Base-by-base conservation (phyloP, 2,329 filamentous ascomycete genomes). In the Claviceps africana region DNA sequence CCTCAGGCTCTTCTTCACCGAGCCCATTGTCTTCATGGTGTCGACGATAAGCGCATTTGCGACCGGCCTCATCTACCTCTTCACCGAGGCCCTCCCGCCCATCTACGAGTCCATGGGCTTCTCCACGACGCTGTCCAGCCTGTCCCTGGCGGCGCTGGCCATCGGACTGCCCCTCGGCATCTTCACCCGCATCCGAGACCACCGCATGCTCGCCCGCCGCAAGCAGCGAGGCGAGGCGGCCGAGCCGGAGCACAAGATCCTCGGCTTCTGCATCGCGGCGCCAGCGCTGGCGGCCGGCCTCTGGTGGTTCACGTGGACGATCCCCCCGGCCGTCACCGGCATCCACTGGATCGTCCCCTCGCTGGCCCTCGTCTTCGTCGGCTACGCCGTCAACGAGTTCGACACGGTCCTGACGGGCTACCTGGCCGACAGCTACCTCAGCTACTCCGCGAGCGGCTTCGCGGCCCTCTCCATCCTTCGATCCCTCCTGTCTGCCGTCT, bases 361-460 rank as follows among this genome's bases (percentile, higher is more conserved):
- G 10, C 28, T 50, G 28, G 37, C 48, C 10, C 48, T 50, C 17
- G 48, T 50, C 11, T 15, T 25, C 6, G 40, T 50, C 19, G 48
- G 48, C 11, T 50, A 22, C 21, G 48, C 48, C 21, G 39, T 50
- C 17, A 50, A 50, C 19, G 48, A 50, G 48, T 40, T 50, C 8
- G 48, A 42, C 40, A 43, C 37, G 19, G 28, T 44, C 13, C 28
- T 50, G 21, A 30, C 37, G 8, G 48, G 48, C 10, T 50, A 50
- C 37, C 28, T 50, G 17, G 37, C 48, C 22, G 48, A 50, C 40
- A 43, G 37, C 40, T 50, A 50, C 15, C 48, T 50, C 39, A 21
- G 37, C 25, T 50, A 43, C 48, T 28, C 37, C 9, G 48, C 48
- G n/a, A 43, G 37, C n/a, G 48, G 37, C 4, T 50, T 50, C 15